Evolutionary conservation across 768 basidiomycete genomes (phyloP), one percentile per base, ranked within the genome.

Genomic region (Trametes sanguinea): DNA sequence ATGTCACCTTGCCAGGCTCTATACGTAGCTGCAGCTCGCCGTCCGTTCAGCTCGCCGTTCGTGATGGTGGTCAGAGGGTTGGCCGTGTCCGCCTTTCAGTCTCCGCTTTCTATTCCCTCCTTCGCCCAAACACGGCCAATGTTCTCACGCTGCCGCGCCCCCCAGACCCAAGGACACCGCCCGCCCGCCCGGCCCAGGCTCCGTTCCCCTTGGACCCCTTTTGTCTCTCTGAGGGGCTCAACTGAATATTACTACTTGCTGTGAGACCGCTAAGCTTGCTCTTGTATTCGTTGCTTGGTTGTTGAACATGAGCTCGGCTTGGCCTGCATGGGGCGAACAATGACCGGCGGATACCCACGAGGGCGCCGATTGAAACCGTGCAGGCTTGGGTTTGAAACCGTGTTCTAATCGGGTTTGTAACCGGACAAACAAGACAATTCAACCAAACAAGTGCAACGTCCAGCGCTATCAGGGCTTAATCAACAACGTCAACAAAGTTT

Each of bases 401-500:
- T 35, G 29, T 39, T 59, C 48, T 67, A 52, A 63, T 57, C 51
- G 27, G 11, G 42, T 65, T 66, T 64, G 60, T 61, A 62, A 58
- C 51, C 39, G 32, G 48, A 60, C 63, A 63, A 63, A 59, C 50
- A 52, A 22, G 59, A 55, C 68, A 55, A 67, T 67, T 63, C 53
- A 68, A 65, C 71, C 71, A 72, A 72, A 72, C 71, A 72, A 59
- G 65, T 65, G 54, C 66, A 67, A 67, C 62, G 67, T 44, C 50
- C 59, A 61, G 51, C 47, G 35, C 43, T 50, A 56, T 63, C 60
- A 66, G 60, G 62, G 60, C 61, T 54, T 43, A 54, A 65, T 62
- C 68, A 67, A 76, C 75, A 70, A 68, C 54, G 59, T 47, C 66
- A 68, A 76, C 75, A 69, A 69, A 72, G 72, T 75, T 64, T 76